Evolutionary conservation across 1,139 yeast genomes (phyloP).

Genomic region (Saccharomyces pastorianus): DNA sequence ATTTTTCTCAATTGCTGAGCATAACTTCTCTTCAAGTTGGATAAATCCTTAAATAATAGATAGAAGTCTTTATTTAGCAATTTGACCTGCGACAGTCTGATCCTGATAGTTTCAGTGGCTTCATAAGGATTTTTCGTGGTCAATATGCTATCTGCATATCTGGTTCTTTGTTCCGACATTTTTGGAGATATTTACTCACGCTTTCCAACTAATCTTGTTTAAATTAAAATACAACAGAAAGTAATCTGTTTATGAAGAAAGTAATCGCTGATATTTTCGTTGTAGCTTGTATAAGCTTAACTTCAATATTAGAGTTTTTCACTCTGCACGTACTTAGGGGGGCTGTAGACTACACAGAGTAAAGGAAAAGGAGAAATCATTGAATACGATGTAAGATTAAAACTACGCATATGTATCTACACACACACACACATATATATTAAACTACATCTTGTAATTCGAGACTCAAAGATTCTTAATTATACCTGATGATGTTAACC

Average conservation of each 20-base stretch:
- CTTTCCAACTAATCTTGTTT: neutral
- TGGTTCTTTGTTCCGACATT: slow-evolving; percentile 31
- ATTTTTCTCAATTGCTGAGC: slow-evolving; percentile 43
- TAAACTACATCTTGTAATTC: too few relatives aligned
- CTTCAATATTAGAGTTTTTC: neutral
- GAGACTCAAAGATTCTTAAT: too few relatives aligned
- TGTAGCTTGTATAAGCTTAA: neutral
- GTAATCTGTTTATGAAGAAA: neutral
- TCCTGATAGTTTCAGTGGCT: slow-evolving; percentile 39
- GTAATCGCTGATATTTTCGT: neutral
- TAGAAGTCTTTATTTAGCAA: slow-evolving; percentile 42
- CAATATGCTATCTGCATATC: slow-evolving; percentile 39
- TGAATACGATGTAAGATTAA: neutral
- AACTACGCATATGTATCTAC: too few relatives aligned
- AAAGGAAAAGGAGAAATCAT: neutral
- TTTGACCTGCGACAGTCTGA: slow-evolving; percentile 39
- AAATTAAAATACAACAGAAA: neutral
- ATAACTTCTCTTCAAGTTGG: slow-evolving; percentile 41
- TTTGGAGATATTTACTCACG: neutral
- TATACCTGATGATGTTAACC: too few relatives aligned
- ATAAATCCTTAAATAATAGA: slow-evolving; percentile 46
- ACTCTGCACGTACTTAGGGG: neutral
- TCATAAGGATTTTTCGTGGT: slow-evolving; percentile 40
- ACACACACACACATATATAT: too few relatives aligned
- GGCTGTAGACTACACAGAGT: neutral